Conservation (phyloP, 2,329 filamentous ascomycete species). For the Coniochaeta ligniaria region DNA sequence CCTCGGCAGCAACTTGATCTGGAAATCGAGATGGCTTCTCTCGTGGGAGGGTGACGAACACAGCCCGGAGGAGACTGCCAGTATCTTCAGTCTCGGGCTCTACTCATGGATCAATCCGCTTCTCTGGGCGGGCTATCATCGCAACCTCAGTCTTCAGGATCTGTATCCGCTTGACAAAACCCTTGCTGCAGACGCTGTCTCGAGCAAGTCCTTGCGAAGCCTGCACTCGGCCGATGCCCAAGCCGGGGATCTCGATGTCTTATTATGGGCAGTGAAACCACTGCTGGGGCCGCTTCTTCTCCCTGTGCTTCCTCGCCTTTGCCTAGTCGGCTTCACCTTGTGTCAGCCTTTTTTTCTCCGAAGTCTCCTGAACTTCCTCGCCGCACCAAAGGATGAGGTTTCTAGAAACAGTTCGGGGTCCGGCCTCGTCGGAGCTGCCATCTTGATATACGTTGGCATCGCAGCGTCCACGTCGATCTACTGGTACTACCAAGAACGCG, state of each 20-base stretch:
- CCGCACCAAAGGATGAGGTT: neutral
- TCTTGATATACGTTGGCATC: constrained; percentile 3
- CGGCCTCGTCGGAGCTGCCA: neutral
- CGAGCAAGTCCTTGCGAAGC: neutral
- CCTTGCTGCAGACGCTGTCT: constrained; percentile 5
- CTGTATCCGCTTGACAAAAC: constrained; percentile 10
- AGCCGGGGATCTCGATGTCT: neutral
- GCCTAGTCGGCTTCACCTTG: constrained; percentile 10
- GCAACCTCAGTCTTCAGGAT: constrained; percentile 6
- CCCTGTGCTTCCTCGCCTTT: constrained; percentile 7
- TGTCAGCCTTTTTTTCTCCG: constrained; percentile 10
- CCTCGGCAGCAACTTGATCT: neutral
- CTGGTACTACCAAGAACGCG: constrained; percentile 3
- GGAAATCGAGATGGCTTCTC: neutral
- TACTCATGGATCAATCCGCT: constrained; percentile 25
- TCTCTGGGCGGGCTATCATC: constrained; percentile 15
- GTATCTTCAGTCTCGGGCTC: constrained; percentile 21
- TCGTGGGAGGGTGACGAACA: neutral
- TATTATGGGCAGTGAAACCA: neutral
- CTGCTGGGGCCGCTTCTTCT: neutral
- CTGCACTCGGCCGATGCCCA: neutral
- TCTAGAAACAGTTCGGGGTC: neutral
- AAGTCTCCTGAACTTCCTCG: constrained; percentile 7
- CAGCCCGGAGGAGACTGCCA: constrained; percentile 23
- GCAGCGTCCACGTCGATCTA: neutral